A percentile compares a stretch with the other conserved stretches of the same genome.
phyloP scores from a whole-genome alignment of 1,284 basidiomycete species.

The Marasmius fiardii region DNA sequence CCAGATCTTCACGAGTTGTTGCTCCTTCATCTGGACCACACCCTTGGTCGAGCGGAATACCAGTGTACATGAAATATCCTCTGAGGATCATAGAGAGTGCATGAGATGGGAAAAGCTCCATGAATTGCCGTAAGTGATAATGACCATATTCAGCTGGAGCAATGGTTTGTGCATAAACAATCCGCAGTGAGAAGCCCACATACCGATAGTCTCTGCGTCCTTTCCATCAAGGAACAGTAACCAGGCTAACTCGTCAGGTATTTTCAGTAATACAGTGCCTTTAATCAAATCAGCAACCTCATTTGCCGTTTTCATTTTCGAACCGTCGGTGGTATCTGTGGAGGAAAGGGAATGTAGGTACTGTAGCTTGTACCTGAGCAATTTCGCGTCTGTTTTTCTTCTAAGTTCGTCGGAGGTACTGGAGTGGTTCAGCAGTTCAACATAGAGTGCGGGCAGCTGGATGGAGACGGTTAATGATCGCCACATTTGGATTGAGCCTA shows the following conservation, averaged over 20 bases:
- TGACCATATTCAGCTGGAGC: slow-evolving; percentile 64
- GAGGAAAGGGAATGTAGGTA: slow-evolving; percentile 53
- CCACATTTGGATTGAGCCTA: background rate
- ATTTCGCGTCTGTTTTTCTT: slow-evolving; percentile 65
- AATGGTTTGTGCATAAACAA: slow-evolving; percentile 5
- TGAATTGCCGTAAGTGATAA: slow-evolving; percentile 60
- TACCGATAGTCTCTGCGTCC: slow-evolving; percentile 70
- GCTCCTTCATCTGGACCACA: slow-evolving; percentile 32
- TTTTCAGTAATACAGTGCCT: slow-evolving; percentile 70
- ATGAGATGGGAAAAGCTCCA: slow-evolving; percentile 64
- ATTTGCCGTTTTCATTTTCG: slow-evolving; percentile 49
- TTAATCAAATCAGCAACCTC: slow-evolving; percentile 69
- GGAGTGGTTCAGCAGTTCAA: slow-evolving; percentile 75
- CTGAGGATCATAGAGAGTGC: slow-evolving; percentile 57
- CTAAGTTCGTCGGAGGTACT: slow-evolving; percentile 72
- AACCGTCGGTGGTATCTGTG: slow-evolving; percentile 34
- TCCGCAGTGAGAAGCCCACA: slow-evolving; percentile 20
- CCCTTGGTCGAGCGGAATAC: slow-evolving; percentile 42
- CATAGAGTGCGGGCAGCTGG: slow-evolving; percentile 68
- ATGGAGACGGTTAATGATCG: background rate
- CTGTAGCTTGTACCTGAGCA: slow-evolving; percentile 59
- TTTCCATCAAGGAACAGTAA: slow-evolving; percentile 72
- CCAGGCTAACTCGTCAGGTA: slow-evolving; percentile 84
- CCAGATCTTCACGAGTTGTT: slow-evolving; percentile 29
- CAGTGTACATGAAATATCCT: slow-evolving; percentile 67